Conservation (phyloP, 805 yeast species). For the Pichia exigua region DNA sequence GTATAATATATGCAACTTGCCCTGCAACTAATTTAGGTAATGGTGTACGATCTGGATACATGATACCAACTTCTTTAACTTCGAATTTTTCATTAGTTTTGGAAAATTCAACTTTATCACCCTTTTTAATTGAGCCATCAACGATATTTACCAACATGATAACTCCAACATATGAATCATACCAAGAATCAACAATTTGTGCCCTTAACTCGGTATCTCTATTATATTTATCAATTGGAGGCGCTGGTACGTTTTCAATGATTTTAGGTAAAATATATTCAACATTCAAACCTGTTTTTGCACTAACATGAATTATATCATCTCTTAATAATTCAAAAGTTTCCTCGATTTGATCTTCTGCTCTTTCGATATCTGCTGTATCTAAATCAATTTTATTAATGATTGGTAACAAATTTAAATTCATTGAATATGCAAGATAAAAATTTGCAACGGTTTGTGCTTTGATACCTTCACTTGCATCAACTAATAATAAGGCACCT, state of each 20-base stretch:
- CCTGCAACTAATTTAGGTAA: constrained; percentile 69
- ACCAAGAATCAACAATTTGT: constrained; percentile 95
- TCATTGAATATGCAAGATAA: constrained; percentile 81
- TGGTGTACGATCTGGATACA: constrained; percentile 82
- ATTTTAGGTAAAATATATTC: constrained; percentile 73
- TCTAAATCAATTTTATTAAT: constrained; percentile 88
- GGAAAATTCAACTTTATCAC: constrained; percentile 69
- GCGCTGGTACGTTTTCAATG: constrained; percentile 63
- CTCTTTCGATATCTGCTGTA: constrained; percentile 73
- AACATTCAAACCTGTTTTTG: constrained; percentile 83
- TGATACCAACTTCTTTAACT: constrained; percentile 86
- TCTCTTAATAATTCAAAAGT: constrained; percentile 73
- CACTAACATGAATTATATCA: constrained; percentile 79
- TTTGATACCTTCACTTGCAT: constrained; percentile 94
- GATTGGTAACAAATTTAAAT: constrained; percentile 74
- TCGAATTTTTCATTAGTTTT: constrained; percentile 74
- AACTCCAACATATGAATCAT: constrained; percentile 87
- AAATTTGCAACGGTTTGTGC: constrained; percentile 99
- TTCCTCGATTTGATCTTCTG: constrained; percentile 76
- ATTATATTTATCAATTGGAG: constrained; percentile 36
- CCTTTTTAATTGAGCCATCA: constrained; percentile 72
- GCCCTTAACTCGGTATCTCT: constrained; percentile 51
- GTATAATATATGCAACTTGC: constrained; percentile 90
- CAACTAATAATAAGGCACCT: constrained; percentile 84
- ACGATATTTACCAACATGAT: constrained; percentile 76